Conservation (phyloP, 2,329 filamentous ascomycete species). For the Lasiodiplodia hormozganensis region DNA sequence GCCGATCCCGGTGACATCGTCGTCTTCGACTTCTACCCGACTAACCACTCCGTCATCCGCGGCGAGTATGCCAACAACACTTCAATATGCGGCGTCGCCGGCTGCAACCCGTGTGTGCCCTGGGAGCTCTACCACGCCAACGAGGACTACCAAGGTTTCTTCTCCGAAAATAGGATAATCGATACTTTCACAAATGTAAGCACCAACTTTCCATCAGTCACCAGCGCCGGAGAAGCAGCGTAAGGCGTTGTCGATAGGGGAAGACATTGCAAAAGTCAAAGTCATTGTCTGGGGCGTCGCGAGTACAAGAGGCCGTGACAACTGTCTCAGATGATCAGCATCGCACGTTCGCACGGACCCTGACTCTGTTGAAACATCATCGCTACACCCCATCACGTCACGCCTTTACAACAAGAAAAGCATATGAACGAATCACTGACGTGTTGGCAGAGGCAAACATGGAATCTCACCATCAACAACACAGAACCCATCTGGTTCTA, state of each 20-base stretch:
- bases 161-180: constrained; percentile 39
- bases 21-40: constrained; percentile 48
- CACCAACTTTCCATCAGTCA: background rate
- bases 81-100: constrained; percentile 9
- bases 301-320: background rate
- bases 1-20: constrained; percentile 49
- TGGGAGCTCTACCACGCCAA: constrained; percentile 41
- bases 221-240: background rate
- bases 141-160: constrained; percentile 41
- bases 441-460: constrained; percentile 27
- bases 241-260: background rate
- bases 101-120: constrained; percentile 48
- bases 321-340: background rate
- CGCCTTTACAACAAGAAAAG: background rate
- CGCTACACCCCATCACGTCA: background rate
- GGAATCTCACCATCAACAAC: constrained; percentile 44
- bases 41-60: constrained; percentile 52
- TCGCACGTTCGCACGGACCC: background rate
- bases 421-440: background rate
- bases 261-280: background rate
- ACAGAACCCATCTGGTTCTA: constrained; percentile 49
- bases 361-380: background rate
- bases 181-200: constrained; percentile 39
- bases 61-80: constrained; percentile 42
- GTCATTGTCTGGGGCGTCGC: background rate